Evolutionary conservation across 129 eudicot species (phyloP).

Genomic region (Chrysanthemum makinoi): DNA sequence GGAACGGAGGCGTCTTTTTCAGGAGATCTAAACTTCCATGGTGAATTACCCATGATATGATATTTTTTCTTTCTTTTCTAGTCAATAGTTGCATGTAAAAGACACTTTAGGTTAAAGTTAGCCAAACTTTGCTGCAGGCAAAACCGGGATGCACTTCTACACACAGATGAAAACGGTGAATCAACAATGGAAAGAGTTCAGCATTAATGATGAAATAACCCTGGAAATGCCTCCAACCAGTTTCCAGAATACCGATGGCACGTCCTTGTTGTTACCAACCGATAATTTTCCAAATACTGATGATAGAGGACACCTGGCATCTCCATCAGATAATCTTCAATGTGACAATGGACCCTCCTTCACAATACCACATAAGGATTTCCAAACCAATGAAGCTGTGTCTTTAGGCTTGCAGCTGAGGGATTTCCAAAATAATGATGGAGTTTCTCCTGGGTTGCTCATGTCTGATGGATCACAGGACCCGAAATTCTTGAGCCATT

Average conservation of each 20-base stretch:
- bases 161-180: constrained; percentile 89
- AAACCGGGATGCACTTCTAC: constrained; percentile 80
- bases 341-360: constrained; percentile 46
- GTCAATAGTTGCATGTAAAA: neutral
- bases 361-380: constrained; percentile 41
- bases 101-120: neutral
- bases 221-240: constrained; percentile 39
- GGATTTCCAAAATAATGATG: constrained; percentile 68
- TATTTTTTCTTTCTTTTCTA: neutral
- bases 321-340: constrained; percentile 44
- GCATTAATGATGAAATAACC: constrained; percentile 34
- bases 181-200: constrained; percentile 87
- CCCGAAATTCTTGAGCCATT: constrained; percentile 43
- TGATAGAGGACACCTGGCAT: constrained; percentile 32
- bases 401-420: constrained; percentile 38
- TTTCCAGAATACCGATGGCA: constrained; percentile 39
- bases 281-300: constrained; percentile 28
- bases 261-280: constrained; percentile 30
- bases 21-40: constrained; percentile 90
- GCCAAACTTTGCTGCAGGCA: constrained; percentile 45
- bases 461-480: constrained; percentile 42
- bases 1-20: constrained; percentile 96
- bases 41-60: constrained; percentile 27
- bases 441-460: constrained; percentile 75
- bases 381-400: constrained; percentile 39